Percentiles rank a stretch among this genome's conserved stretches.
phyloP scores from a whole-genome alignment of 2,329 filamentous ascomycete species.

The Penicillium polonicum region DNA sequence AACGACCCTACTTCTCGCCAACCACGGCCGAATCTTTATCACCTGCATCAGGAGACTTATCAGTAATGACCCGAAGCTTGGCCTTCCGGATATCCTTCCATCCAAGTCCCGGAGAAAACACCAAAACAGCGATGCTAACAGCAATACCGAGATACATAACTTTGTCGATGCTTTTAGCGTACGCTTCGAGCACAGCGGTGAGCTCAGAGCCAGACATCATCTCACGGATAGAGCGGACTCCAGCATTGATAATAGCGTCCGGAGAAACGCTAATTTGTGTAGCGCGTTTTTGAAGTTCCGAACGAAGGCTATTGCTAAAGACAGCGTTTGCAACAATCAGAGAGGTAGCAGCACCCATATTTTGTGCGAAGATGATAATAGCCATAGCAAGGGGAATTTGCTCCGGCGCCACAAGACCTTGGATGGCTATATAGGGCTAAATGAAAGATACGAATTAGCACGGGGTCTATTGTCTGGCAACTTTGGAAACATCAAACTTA shows the following conservation, averaged over 20 bases:
- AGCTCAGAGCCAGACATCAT: constrained; percentile 26
- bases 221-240: constrained; percentile 25
- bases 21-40: background rate
- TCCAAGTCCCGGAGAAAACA: constrained; percentile 29
- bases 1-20: background rate
- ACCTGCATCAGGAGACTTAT: background rate
- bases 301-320: constrained; percentile 27
- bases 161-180: constrained; percentile 27
- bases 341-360: constrained; percentile 33
- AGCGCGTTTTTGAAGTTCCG: constrained; percentile 17
- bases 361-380: constrained; percentile 35
- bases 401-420: constrained; percentile 23
- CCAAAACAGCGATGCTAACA: constrained; percentile 20
- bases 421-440: constrained; percentile 30
- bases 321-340: constrained; percentile 32
- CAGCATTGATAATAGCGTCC: constrained; percentile 24
- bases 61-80: constrained; percentile 19
- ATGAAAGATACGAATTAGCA: background rate
- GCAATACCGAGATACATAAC: constrained; percentile 33
- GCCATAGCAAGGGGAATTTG: constrained; percentile 31
- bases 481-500: background rate
- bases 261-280: constrained; percentile 18
- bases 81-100: constrained; percentile 32
- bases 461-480: background rate
- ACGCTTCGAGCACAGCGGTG: constrained; percentile 27